Percentiles rank a stretch among this genome's conserved stretches.
Conservation (phyloP, 1,284 basidiomycete genomes). For the Omphalotus olearius region DNA sequence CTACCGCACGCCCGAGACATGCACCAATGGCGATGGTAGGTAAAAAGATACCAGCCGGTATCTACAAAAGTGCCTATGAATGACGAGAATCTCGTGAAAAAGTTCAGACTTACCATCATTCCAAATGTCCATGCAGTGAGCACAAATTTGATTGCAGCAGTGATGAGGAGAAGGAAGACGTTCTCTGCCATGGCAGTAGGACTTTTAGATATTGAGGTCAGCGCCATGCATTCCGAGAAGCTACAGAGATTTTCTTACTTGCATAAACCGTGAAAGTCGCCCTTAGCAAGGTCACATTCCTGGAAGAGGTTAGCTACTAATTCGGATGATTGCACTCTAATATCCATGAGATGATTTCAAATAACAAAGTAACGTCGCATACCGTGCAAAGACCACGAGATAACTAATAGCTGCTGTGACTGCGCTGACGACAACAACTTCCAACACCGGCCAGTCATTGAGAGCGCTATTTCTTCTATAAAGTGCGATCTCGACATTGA, state of each 20-base stretch:
- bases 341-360: not conserved
- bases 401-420: slow-evolving; percentile 68
- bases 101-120: slow-evolving; percentile 51
- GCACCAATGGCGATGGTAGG: slow-evolving; percentile 73
- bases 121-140: slow-evolving; percentile 75
- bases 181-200: slow-evolving; percentile 62
- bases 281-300: slow-evolving; percentile 62
- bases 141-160: slow-evolving; percentile 54
- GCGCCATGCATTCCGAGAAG: not conserved
- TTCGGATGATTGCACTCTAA: slow-evolving; percentile 64
- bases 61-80: slow-evolving; percentile 28
- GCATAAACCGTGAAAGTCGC: slow-evolving; percentile 71
- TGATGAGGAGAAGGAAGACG: slow-evolving; percentile 59
- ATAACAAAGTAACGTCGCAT: slow-evolving; percentile 10
- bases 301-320: slow-evolving; percentile 70
- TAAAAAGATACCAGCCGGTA: slow-evolving; percentile 72
- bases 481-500: slow-evolving; percentile 61
- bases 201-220: slow-evolving; percentile 27
- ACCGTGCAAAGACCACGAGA: slow-evolving; percentile 56
- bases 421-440: slow-evolving; percentile 58
- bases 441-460: slow-evolving; percentile 59
- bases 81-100: not conserved
- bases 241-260: slow-evolving; percentile 42
- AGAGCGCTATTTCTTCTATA: slow-evolving; percentile 54
- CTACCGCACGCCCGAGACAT: slow-evolving; percentile 63